phyloP scores from a whole-genome alignment of 1,284 basidiomycete species.

The Tilletia walkeri region DNA sequence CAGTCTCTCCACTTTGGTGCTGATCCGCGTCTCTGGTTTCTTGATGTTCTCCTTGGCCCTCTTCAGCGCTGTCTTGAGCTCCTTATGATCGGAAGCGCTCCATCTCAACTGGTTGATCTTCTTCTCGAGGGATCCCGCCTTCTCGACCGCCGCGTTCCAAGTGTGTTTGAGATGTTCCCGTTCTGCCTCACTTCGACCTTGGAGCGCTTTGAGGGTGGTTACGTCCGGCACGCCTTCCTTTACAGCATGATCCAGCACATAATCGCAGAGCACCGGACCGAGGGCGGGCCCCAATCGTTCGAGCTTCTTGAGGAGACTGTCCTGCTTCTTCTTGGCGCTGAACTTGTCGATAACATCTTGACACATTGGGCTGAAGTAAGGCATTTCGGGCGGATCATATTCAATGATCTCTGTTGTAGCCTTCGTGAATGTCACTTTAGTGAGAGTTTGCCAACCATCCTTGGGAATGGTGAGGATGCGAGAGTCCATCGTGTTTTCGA shows the following conservation, averaged over 20 bases:
- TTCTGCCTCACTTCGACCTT: not conserved
- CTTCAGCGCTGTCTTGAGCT: not conserved
- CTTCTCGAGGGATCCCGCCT: not conserved
- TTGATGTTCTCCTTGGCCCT: not conserved
- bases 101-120: constrained; percentile 3
- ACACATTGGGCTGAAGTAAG: too few species aligned
- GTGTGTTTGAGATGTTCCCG: not conserved
- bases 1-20: not conserved
- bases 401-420: not conserved
- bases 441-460: not conserved
- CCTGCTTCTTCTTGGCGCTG: not conserved
- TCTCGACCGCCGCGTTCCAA: not conserved
- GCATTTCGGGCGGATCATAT: not conserved
- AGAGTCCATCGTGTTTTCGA: constrained; percentile 35
- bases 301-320: not conserved
- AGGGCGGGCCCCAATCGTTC: not conserved
- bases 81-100: not conserved
- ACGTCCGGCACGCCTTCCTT: not conserved
- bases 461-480: constrained; percentile 30
- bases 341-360: not conserved
- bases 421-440: constrained; percentile 3
- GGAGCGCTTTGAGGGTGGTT: not conserved
- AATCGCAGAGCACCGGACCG: not conserved
- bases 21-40: not conserved
- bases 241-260: not conserved